Evolutionary conservation across 495 filamentous ascomycete genomes (phyloP).

Genomic region (Aspergillus conjunctus): DNA sequence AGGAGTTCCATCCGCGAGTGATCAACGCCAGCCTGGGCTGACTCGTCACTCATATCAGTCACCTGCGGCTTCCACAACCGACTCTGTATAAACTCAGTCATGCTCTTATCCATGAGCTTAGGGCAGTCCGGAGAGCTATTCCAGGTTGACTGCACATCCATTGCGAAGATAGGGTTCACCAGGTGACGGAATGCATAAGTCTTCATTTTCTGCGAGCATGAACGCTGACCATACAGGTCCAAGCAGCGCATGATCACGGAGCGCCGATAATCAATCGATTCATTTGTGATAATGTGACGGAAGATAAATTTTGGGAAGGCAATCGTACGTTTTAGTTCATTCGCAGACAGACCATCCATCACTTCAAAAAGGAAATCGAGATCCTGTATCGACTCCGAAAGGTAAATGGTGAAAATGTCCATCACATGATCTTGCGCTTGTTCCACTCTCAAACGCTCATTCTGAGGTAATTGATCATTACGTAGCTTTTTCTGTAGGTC

Average conservation of each 20-base stretch:
- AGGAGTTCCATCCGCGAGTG: conserved; percentile 95
- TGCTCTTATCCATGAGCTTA: conserved; percentile 79
- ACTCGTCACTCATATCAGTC: conserved; percentile 81
- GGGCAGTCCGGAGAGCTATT: conserved; percentile 59
- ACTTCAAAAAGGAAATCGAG: conserved; percentile 86
- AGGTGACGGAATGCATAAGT: conserved; percentile 90
- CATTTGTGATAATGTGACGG: conserved; percentile 75
- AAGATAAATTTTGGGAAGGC: conserved; percentile 83
- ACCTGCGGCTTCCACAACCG: conserved; percentile 93
- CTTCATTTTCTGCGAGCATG: conserved; percentile 81
- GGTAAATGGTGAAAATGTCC: conserved; percentile 77
- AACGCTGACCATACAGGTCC: conserved; percentile 79
- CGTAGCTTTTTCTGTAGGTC: conserved; percentile 73
- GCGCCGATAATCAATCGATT: conserved; percentile 87
- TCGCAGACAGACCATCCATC: conserved; percentile 79
- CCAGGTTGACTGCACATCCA: conserved; percentile 78
- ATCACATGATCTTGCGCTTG: conserved; percentile 90
- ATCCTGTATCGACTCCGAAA: conserved; percentile 73
- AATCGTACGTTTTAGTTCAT: conserved; percentile 77
- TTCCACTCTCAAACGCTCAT: conserved; percentile 80
- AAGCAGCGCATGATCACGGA: conserved; percentile 82
- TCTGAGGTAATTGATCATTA: conserved; percentile 64
- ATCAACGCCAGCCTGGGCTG: conserved; percentile 82
- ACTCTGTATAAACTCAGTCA: conserved; percentile 88
- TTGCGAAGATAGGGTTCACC: conserved; percentile 94